Percentiles rank a stretch among this genome's conserved stretches.
These are phyloP conservation scores for Boletus semigastroideus DNA, from an alignment of 1,284 basidiomycete species.

Conservation along the genomic window DNA sequence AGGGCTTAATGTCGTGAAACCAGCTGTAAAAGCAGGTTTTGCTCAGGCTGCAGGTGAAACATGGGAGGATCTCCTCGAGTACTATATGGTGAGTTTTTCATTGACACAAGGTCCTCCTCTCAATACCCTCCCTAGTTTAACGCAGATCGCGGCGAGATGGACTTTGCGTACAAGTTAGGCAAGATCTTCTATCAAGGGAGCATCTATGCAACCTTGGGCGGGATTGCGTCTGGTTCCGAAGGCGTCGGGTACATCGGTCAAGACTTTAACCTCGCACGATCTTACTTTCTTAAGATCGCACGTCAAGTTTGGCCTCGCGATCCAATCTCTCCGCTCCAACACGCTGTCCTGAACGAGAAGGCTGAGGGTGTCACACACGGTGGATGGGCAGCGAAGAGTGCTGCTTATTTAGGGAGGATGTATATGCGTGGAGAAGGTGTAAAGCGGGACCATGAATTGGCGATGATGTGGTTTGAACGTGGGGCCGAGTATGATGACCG, in stretches of 20 bases:
- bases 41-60: conserved; percentile 86
- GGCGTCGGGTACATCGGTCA: conserved; percentile 79
- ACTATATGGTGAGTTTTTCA: conserved; percentile 66
- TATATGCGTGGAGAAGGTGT: conserved; percentile 93
- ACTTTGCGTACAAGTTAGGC: conserved; percentile 85
- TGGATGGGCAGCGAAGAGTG: conserved; percentile 74
- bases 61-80: conserved; percentile 90
- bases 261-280: conserved; percentile 71
- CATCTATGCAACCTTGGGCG: conserved; percentile 72
- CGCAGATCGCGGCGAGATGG: conserved; percentile 83
- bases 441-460: conserved; percentile 70
- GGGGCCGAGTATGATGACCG: conserved; percentile 81
- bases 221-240: conserved; percentile 82
- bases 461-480: conserved; percentile 90
- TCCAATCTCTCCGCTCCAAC: conserved; percentile 51
- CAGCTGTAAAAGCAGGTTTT: conserved; percentile 81
- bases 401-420: conserved; percentile 90
- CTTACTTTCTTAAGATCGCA: conserved; percentile 83
- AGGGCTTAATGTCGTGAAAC: conserved; percentile 64
- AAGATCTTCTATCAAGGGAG: conserved; percentile 94
- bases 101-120: neutral
- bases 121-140: conserved; percentile 64
- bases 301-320: conserved; percentile 83
- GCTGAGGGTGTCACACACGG: conserved; percentile 60
- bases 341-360: conserved; percentile 37